A percentile compares a stretch with the other conserved stretches of the same genome.
Evolutionary conservation across 1,284 basidiomycete genomes (phyloP).

Genomic region (Phenoliferia sp.): DNA sequence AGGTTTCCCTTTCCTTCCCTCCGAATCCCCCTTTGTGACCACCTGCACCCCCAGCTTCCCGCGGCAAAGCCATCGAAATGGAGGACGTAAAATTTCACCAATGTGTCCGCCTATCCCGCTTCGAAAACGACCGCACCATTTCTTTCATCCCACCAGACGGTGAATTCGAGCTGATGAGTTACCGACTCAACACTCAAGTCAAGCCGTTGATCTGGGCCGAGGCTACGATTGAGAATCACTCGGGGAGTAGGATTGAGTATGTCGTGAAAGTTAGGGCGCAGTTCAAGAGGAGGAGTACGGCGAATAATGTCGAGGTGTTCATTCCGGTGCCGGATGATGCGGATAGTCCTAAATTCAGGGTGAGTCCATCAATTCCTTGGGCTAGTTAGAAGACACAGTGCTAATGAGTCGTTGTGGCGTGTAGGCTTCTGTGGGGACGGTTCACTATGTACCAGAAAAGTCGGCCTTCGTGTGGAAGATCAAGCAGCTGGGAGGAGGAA

Average conservation of each 20-base stretch:
- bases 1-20: constrained; percentile 41
- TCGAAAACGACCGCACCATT: constrained; percentile 98
- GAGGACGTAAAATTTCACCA: constrained; percentile 99
- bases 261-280: constrained; percentile 87
- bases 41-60: constrained; percentile 58
- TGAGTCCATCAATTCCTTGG: constrained; percentile 44
- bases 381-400: background rate
- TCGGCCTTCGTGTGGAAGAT: constrained; percentile 97
- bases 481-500: constrained; percentile 85
- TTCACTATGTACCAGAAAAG: constrained; percentile 93
- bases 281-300: constrained; percentile 92
- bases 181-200: constrained; percentile 89
- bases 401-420: background rate
- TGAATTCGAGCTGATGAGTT: constrained; percentile 97
- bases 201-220: constrained; percentile 99
- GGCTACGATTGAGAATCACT: constrained; percentile 90
- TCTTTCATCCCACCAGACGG: constrained; percentile 99
- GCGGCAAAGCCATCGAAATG: constrained; percentile 98
- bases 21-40: constrained; percentile 4
- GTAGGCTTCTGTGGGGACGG: constrained; percentile 81
- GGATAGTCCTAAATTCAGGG: constrained; percentile 93
- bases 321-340: constrained; percentile 98
- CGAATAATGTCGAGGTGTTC: constrained; percentile 97
- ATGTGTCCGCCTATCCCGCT: constrained; percentile 97
- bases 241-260: constrained; percentile 90